phyloP scores from a whole-genome alignment of 1,284 basidiomycete species.

The Cryptococcus sp. region DNA sequence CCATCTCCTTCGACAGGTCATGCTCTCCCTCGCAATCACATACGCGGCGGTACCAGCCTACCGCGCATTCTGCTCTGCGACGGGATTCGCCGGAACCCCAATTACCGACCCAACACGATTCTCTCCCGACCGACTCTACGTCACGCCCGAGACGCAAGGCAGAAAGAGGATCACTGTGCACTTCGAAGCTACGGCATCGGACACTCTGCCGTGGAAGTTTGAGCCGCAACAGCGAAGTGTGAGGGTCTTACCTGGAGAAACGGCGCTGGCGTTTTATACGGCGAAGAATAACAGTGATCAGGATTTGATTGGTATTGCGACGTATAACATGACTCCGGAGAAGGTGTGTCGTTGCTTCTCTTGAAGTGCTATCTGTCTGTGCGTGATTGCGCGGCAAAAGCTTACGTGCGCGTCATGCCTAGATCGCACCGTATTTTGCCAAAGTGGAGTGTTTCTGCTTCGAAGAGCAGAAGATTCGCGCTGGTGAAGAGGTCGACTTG shows the following conservation, averaged over 20 bases:
- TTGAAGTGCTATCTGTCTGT: background rate
- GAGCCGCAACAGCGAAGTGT: constrained; percentile 88
- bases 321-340: constrained; percentile 80
- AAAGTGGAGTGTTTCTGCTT: constrained; percentile 99
- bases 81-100: constrained; percentile 94
- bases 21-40: constrained; percentile 77
- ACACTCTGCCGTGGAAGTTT: constrained; percentile 91
- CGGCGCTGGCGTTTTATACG: constrained; percentile 93
- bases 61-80: constrained; percentile 95
- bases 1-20: constrained; percentile 60
- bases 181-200: constrained; percentile 90
- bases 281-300: constrained; percentile 82
- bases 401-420: constrained; percentile 5
- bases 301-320: constrained; percentile 97
- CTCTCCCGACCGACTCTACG: constrained; percentile 76
- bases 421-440: constrained; percentile 98
- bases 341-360: constrained; percentile 40
- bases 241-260: constrained; percentile 91
- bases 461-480: constrained; percentile 94
- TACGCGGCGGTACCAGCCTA: constrained; percentile 98
- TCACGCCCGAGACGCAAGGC: constrained; percentile 63
- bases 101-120: constrained; percentile 81
- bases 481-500: constrained; percentile 96
- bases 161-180: constrained; percentile 79
- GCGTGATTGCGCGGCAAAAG: background rate